A percentile compares a stretch with the other conserved stretches of the same genome.
Evolutionary conservation across 148 eudicot species (phyloP).

Genomic region (Hydrangea macrophylla): DNA sequence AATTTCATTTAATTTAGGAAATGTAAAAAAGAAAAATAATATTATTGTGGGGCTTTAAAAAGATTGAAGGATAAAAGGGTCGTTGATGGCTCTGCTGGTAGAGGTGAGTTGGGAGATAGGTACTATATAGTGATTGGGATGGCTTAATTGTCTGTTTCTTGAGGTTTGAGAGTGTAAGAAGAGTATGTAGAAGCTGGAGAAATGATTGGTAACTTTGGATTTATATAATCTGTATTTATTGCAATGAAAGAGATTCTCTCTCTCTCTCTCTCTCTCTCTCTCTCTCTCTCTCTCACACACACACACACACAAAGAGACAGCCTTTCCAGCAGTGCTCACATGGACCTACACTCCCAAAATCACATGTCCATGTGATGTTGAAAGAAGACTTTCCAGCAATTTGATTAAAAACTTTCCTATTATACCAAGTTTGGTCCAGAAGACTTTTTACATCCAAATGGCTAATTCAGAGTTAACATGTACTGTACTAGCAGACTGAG

Average conservation of each 20-base stretch:
- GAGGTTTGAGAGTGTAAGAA: neutral
- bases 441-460: neutral
- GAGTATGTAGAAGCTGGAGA: slow-evolving; percentile 27
- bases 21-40: neutral
- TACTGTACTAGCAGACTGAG: neutral
- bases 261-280: slow-evolving; percentile 8
- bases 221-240: slow-evolving; percentile 32
- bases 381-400: slow-evolving; percentile 12
- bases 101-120: neutral
- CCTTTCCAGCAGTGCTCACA: slow-evolving; percentile 27
- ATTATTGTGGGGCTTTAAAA: neutral
- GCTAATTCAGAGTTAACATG: neutral
- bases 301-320: neutral
- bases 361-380: slow-evolving; percentile 35
- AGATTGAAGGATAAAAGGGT: neutral
- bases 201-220: slow-evolving; percentile 51
- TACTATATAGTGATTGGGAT: neutral
- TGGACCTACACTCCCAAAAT: slow-evolving; percentile 32
- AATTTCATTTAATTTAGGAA: neutral
- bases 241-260: slow-evolving; percentile 32
- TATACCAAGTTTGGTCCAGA: neutral
- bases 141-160: slow-evolving; percentile 1
- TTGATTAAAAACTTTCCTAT: neutral
- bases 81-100: neutral
- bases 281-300: neutral